Evolutionary conservation across 2,329 filamentous ascomycete species (phyloP).

Genomic region (Curvularia spicifera): DNA sequence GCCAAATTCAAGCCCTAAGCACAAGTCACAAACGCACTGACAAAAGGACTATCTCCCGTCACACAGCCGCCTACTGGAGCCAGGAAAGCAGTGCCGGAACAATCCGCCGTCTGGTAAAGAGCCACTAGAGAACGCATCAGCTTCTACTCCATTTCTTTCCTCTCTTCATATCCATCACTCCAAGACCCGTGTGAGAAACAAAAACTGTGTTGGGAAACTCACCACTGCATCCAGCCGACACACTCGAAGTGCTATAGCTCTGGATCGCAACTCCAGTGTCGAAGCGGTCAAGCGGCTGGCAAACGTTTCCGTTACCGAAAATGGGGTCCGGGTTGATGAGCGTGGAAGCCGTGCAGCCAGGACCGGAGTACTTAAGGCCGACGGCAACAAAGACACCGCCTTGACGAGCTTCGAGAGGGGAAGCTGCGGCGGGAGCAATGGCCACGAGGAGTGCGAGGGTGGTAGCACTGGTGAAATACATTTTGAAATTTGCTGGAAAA

Average conservation of each 20-base stretch:
- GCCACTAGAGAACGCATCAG: slow-evolving; percentile 6
- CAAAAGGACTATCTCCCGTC: slow-evolving; percentile 14
- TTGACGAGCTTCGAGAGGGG: background rate
- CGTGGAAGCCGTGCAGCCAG: slow-evolving; percentile 16
- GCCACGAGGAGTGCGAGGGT: background rate
- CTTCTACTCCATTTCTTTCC: background rate
- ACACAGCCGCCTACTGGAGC: slow-evolving; percentile 15
- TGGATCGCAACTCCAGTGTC: slow-evolving; percentile 11
- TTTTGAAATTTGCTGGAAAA: background rate
- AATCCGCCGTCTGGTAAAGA: slow-evolving; percentile 11
- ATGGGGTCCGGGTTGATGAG: slow-evolving; percentile 28
- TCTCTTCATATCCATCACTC: background rate
- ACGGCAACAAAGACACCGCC: slow-evolving; percentile 20
- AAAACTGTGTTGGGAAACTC: background rate
- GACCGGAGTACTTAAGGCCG: slow-evolving; percentile 20
- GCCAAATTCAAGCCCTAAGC: background rate
- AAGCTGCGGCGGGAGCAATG: background rate
- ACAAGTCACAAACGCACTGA: slow-evolving; percentile 18
- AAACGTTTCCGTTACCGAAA: slow-evolving; percentile 21
- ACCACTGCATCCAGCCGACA: slow-evolving; percentile 1
- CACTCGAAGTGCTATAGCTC: slow-evolving; percentile 17
- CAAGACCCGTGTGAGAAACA: background rate
- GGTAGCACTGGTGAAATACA: background rate
- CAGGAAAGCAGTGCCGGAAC: slow-evolving; percentile 10
- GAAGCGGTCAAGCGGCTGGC: slow-evolving; percentile 24